Base-by-base conservation (phyloP, 495 filamentous ascomycete genomes). In the Tuber microsphaerosporum region DNA sequence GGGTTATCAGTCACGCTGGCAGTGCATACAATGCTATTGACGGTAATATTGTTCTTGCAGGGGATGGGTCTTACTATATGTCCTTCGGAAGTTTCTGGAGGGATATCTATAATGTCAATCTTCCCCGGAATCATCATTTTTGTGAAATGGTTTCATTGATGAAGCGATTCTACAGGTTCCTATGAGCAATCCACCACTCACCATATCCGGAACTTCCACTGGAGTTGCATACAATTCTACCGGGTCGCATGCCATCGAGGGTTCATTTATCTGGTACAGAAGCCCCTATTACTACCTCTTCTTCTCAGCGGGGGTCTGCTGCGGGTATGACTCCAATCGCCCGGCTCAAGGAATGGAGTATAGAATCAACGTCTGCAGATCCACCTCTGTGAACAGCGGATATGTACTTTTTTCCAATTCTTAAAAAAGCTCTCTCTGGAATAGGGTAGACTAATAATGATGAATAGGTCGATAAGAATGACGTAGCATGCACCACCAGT, bases 71-170 rank as follows among this genome's bases (percentile, higher is more conserved):
- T 9, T 85, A 87, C 71, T 87, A 87, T 75, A 85, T 93, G 56
- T 89, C 86, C 74, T 94, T 90, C 68, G 91, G 91, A 26, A 88
- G 86, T 41, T 93, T 90, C 85, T 93, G 91, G 91, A 82, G 86
- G 12, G 89, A 89, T 74, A 85, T 92, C 71, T 89, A 87, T 84
- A 90, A 91, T 81, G 88, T 77, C n/a, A n/a, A 8, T 65, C 16
- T 34, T 26, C 2, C 26, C 14, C 17, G 34, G 42, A 22, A 34
- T 20, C 37, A 39, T n/a, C 10, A 10, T 16, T 34, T 26, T 22
- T 20, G 42, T 9, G 70, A 45, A 48, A n/a, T 3, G 26, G 14
- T 46, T 43, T 17, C 43, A 39, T 34, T 17, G 16, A 43, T 71
- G 22, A 5, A 19, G 22, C 3, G 16, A 46, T 44, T 31, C 48